These are phyloP conservation scores for Colletotrichum sp. DNA, from an alignment of 2,329 filamentous ascomycete genomes.

Conservation along the genomic window DNA sequence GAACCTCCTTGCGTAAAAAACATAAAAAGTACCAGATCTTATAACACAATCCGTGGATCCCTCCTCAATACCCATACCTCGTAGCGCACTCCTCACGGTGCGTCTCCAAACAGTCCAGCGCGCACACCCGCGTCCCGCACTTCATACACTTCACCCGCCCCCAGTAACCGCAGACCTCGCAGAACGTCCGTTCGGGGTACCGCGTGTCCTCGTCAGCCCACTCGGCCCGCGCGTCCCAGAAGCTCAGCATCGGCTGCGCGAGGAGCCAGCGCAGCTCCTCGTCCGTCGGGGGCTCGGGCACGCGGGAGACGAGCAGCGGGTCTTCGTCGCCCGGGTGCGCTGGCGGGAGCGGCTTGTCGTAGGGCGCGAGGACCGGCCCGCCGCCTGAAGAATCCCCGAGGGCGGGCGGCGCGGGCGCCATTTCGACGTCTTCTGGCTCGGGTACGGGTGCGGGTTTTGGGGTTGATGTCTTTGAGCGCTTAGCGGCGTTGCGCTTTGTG, in stretches of 20 bases:
- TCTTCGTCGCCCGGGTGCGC: constrained; percentile 57
- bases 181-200: constrained; percentile 71
- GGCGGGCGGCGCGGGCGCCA: constrained; percentile 40
- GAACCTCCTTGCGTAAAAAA: not conserved
- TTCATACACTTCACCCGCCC: constrained; percentile 77
- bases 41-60: not conserved
- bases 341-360: constrained; percentile 34
- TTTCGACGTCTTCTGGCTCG: constrained; percentile 37
- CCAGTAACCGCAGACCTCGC: constrained; percentile 84
- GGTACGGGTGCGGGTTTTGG: not conserved
- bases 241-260: constrained; percentile 68
- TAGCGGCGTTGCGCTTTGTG: constrained; percentile 22
- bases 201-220: constrained; percentile 44
- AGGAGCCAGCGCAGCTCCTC: constrained; percentile 70
- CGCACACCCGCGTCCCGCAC: constrained; percentile 80
- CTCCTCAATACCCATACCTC: constrained; percentile 57
- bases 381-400: not conserved
- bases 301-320: constrained; percentile 60
- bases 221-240: constrained; percentile 64
- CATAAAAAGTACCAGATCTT: not conserved
- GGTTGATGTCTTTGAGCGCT: constrained; percentile 18
- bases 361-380: constrained; percentile 37
- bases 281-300: constrained; percentile 63
- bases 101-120: constrained; percentile 73
- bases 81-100: constrained; percentile 76